Conservation (phyloP, 202 grass and related monocot species). For the Panicum virgatum region DNA sequence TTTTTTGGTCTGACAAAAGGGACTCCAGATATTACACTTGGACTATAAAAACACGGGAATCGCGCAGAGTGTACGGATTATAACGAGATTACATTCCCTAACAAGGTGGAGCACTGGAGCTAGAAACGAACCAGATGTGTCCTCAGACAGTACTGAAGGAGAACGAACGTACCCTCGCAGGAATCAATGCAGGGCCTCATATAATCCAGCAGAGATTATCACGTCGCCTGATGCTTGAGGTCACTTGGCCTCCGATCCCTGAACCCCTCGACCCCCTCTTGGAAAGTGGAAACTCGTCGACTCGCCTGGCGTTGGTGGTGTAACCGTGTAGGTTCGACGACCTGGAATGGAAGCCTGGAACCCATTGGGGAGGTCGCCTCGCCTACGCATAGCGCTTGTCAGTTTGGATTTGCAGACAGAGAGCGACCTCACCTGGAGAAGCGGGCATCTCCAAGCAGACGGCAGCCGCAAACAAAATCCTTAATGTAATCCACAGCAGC, state of each 20-base stretch:
- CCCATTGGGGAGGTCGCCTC: neutral
- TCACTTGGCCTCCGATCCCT: neutral
- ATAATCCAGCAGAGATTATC: neutral
- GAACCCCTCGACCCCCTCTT: no score
- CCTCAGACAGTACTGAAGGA: neutral
- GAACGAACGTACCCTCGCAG: constrained; percentile 56
- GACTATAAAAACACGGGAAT: no score
- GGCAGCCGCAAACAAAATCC: neutral
- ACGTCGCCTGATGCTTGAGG: neutral
- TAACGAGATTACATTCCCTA: neutral
- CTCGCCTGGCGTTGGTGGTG: neutral
- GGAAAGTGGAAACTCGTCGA: no score
- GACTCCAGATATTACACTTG: neutral
- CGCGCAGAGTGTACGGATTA: neutral
- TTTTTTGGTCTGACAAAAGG: neutral
- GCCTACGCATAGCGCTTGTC: neutral
- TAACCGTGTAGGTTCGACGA: no score
- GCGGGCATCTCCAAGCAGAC: neutral
- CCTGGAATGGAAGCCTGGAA: neutral
- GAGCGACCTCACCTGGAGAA: neutral
- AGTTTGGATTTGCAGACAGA: neutral
- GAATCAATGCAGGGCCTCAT: constrained; percentile 75
- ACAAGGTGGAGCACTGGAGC: neutral
- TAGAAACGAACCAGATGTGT: constrained; percentile 27
- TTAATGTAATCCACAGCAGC: no score